These are phyloP conservation scores for Trichomonas vaginalis DNA, from an alignment of 208 protist species.

Conservation along the genomic window DNA sequence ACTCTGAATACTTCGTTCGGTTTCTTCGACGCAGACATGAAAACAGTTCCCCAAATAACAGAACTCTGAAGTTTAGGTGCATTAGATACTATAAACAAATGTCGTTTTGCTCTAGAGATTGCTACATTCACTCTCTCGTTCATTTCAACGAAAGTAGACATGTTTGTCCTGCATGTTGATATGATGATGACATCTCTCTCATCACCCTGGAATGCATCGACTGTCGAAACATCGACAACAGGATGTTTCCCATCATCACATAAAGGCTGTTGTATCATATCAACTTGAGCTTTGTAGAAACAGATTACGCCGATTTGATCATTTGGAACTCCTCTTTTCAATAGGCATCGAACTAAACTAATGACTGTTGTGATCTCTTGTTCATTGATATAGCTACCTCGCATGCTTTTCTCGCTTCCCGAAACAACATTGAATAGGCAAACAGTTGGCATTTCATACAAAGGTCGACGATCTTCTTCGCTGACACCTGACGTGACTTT, in stretches of 20 bases:
- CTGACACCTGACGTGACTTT: background rate
- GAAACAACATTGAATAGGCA: background rate
- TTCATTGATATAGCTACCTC: background rate
- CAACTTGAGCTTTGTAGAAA: background rate
- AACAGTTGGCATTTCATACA: background rate
- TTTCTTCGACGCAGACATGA: no score
- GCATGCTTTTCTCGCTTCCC: background rate
- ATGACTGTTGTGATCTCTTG: background rate
- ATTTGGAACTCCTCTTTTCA: background rate
- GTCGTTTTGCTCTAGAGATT: background rate
- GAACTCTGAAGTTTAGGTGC: no score
- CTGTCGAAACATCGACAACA: constrained; percentile 24
- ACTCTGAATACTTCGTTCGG: no score
- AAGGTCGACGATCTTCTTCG: background rate
- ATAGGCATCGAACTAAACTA: background rate
- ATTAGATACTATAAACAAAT: background rate
- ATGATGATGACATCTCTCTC: background rate
- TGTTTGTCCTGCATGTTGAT: background rate
- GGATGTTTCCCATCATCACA: background rate
- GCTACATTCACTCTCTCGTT: background rate
- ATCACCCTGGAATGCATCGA: constrained; percentile 30
- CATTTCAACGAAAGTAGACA: background rate
- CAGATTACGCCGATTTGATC: background rate
- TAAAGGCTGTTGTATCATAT: background rate
- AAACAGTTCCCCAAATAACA: no score